phyloP scores from a whole-genome alignment of 176 grass and related monocot genomes.

The Triticum monococcum region DNA sequence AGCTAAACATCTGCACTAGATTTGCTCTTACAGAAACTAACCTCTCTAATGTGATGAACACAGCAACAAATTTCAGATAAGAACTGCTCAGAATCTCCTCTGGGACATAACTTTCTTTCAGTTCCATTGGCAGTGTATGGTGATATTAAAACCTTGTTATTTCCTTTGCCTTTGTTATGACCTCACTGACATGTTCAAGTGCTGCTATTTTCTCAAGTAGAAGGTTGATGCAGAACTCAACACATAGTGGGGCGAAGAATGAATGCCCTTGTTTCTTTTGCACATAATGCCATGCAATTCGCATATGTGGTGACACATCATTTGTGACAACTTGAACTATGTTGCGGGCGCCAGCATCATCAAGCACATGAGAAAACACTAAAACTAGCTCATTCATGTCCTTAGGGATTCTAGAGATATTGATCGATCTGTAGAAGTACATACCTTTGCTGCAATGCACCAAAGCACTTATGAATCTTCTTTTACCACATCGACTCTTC shows the following conservation, averaged over 20 bases:
- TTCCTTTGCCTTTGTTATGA: constrained; percentile 49
- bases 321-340: constrained; percentile 74
- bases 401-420: constrained; percentile 48
- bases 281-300: constrained; percentile 55
- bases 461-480: constrained; percentile 50
- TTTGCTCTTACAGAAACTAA: constrained; percentile 50
- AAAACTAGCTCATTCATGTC: constrained; percentile 54
- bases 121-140: constrained; percentile 27
- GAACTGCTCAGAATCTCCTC: constrained; percentile 54
- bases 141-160: constrained; percentile 68
- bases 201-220: constrained; percentile 62
- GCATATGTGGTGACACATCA: constrained; percentile 58
- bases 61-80: constrained; percentile 42
- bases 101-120: constrained; percentile 35
- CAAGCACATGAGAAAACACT: constrained; percentile 43
- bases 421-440: constrained; percentile 66
- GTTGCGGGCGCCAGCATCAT: constrained; percentile 52
- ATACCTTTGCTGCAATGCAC: constrained; percentile 58
- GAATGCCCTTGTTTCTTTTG: constrained; percentile 32
- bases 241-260: constrained; percentile 59
- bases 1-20: constrained; percentile 56
- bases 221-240: constrained; percentile 65
- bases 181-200: constrained; percentile 43
- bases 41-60: constrained; percentile 57
- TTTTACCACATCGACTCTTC: constrained; percentile 52